Conservation (phyloP, 805 yeast genomes). For the Candida suzukii region DNA sequence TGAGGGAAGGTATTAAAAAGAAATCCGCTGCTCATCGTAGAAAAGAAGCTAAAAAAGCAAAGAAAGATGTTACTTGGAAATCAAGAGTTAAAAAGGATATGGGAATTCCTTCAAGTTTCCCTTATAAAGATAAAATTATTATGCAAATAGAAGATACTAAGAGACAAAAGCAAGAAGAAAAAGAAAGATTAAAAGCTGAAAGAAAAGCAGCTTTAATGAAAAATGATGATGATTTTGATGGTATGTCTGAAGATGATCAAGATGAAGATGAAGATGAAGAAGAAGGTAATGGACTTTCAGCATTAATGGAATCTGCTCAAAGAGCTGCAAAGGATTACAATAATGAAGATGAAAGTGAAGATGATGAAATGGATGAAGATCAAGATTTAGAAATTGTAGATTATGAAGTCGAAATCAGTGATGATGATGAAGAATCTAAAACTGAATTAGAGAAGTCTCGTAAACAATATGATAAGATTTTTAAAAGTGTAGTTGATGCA, state of each 20-base stretch:
- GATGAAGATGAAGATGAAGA: conserved; percentile 37
- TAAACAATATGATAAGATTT: conserved; percentile 89
- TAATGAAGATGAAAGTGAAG: conserved; percentile 42
- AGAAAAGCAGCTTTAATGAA: conserved; percentile 37
- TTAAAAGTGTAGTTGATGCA: conserved; percentile 87
- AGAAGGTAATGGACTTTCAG: conserved; percentile 52
- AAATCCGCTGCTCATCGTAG: conserved; percentile 89
- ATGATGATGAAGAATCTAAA: conserved; percentile 31
- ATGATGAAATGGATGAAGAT: conserved; percentile 30
- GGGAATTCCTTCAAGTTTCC: conserved; percentile 92
- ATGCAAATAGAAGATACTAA: conserved; percentile 62
- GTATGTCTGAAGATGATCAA: conserved; percentile 22
- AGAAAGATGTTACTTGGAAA: conserved; percentile 92
- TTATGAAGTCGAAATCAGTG: conserved; percentile 38
- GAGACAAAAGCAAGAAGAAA: conserved; percentile 48
- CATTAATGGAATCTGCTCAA: conserved; percentile 85
- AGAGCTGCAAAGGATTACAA: conserved; percentile 73
- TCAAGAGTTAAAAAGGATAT: conserved; percentile 79
- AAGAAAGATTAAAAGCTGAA: conserved; percentile 40
- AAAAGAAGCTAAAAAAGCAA: conserved; percentile 74
- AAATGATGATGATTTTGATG: conserved; percentile 28
- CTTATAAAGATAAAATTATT: conserved; percentile 82
- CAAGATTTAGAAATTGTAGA: conserved; percentile 42
- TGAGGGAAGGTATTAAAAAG: conserved; percentile 95
- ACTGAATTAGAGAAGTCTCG: conserved; percentile 65